Base-by-base conservation (phyloP, 352 stramenopile species). In the Globisporangium orthogonon region DNA sequence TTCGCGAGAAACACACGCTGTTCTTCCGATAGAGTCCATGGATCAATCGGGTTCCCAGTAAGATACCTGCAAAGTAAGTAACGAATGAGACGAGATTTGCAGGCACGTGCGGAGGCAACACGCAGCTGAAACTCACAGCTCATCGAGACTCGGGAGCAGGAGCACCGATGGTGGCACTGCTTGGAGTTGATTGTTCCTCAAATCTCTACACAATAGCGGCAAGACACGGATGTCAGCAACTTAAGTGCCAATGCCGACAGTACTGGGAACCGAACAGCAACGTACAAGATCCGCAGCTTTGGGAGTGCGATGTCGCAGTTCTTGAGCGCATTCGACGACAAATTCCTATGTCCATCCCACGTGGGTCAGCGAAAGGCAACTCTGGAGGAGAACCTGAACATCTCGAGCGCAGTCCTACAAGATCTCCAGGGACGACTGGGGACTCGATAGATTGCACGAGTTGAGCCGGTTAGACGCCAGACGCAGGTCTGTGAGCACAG, bases 1-100 rank as follows among this genome's bases (percentile, higher is more conserved):
- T 62, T 65, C 2, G 51, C 63, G 2, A 81, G 45, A 40, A 81
- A 81, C 2, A 37, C 48, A 30, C 71, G 66, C n/a, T 81, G 54
- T 0, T 61, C 31, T 4, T 48, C 13, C 0, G 66, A 50, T 4
- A 74, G 50, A 17, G 48, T 47, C 56, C 53, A 74, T 3, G 72
- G 72, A 17, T 67, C 62, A 14, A 81, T 64, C 4, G 63, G 63
- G 29, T 81, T 81, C 49, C 55, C 62, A 4, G 53, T 65, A 4
- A 81, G 31, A 31, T 72, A 60, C 9, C 71, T 80, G 54, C 56
- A 40, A 15, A 47, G 11, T 2, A 15, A 47, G 40, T 4, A 14
- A 23, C 5, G 41, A 48, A 18, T 43, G 11, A 43, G 37, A 17
- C 11, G 37, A 11, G 37, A 43, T 15, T 13, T 15, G 1, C 37